Evolutionary conservation across 352 stramenopile genomes (phyloP), one percentile per base, ranked within the genome.

Genomic region (Phytophthora hybrid): DNA sequence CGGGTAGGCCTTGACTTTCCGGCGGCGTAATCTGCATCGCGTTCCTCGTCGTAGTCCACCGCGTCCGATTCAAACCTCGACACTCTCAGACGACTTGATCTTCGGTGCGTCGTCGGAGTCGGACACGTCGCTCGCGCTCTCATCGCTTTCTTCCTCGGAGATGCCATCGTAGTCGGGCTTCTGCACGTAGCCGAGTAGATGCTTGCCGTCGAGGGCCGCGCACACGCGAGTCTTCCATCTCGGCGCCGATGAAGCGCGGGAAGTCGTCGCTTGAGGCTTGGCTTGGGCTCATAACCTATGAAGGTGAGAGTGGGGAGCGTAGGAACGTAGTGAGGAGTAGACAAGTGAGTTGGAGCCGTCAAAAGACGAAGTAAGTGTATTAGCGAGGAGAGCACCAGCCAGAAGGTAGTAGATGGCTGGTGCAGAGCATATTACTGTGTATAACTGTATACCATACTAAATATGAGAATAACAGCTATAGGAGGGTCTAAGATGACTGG

Each of bases 211-310:
- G 29, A 76, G 61, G 4, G 69, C 21, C 3, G 41, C 41, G 41
- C 14, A 47, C 23, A 31, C 26, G 41, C 58, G 41, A 18, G 21
- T 55, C 44, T 68, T 71, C 63, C 63, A 58, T 29, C 2, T 4
- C 2, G 6, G 57, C n/a, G 14, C 62, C 41, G 3, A 55, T 34
- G n/a, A 64, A 57, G 29, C 37, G 61, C 18, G 57, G 69, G 21
- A 68, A 68, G 34, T 60, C 60, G n/a, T 71, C 69, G 51, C 32
- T n/a, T 55, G 69, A 76, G 57, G 61, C 55, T 63, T 65, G 19
- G 26, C 26, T 67, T 63, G 69, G 14, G 37, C 37, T 44, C 37
- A 44, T 44, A 44, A 49, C 39, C 39, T 19, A 19, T 47, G 13
- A 8, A 47, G 39, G 39, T 5, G 6, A 47, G 39, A 18, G 39